Evolutionary conservation across 2,329 filamentous ascomycete species (phyloP).

Genomic region (Exserohilum rostratum): DNA sequence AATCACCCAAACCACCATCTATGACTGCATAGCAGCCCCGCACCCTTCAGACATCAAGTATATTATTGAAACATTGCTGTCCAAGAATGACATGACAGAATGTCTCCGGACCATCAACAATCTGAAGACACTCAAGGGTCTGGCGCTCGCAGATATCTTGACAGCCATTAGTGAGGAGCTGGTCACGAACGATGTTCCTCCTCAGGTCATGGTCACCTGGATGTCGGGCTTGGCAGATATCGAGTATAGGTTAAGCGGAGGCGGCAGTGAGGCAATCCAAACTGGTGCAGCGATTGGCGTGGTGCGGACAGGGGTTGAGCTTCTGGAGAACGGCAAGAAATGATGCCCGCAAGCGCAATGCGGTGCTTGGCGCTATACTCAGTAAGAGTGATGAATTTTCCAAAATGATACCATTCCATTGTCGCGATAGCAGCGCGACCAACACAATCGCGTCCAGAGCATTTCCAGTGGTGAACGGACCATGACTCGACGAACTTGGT

Average conservation of each 20-base stretch:
- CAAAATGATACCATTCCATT: conserved; percentile 15
- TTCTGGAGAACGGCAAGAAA: conserved; percentile 52
- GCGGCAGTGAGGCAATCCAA: conserved; percentile 85
- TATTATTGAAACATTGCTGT: conserved; percentile 83
- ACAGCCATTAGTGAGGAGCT: conserved; percentile 85
- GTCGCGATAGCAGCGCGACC: conserved; percentile 2
- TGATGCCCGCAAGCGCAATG: conserved; percentile 2
- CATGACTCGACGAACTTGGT: background rate
- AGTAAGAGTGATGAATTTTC: background rate
- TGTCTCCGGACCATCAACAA: conserved; percentile 88
- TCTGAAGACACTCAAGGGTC: conserved; percentile 81
- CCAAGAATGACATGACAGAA: conserved; percentile 84
- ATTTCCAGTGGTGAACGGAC: background rate
- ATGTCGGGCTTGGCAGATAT: conserved; percentile 89
- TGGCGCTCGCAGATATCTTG: conserved; percentile 92
- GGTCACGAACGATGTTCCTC: conserved; percentile 78
- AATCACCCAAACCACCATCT: conserved; percentile 91
- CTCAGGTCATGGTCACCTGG: conserved; percentile 90
- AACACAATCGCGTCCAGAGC: background rate
- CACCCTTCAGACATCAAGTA: conserved; percentile 85
- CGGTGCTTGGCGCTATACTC: background rate
- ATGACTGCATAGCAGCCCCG: conserved; percentile 95
- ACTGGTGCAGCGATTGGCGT: conserved; percentile 93
- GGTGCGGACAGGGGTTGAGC: conserved; percentile 81
- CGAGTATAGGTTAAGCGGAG: conserved; percentile 87